Base-by-base conservation (phyloP, 2,329 filamentous ascomycete genomes). In the Hirsutella rhossiliensis region DNA sequence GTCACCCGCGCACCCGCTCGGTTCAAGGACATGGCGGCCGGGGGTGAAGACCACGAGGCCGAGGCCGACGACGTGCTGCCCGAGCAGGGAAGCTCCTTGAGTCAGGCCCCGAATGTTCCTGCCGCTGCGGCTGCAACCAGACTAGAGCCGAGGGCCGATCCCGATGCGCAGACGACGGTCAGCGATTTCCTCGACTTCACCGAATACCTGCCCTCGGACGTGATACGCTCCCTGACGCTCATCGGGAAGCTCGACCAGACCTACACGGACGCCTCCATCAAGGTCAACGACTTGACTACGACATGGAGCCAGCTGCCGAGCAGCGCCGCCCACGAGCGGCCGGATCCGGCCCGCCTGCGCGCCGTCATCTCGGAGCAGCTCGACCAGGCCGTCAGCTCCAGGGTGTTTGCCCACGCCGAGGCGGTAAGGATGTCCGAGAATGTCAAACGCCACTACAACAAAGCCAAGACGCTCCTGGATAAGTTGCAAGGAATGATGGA, bases 171-270 rank as follows among this genome's bases (percentile, higher is more conserved):
- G 53, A 78, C 80, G 7, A 82, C 78, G n/a, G 73, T 82, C 17
- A 81, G 76, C 47, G 79, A 83, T 59, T 83, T 82, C 56, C 73
- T 83, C 58, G 79, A 83, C 57, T 80, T 79, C 51, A 82, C 78
- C 52, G 80, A 84, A 59, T 81, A 83, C 60, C 71, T 84, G 1
- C 78, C 80, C 11, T 76, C 78, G 42, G 80, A 84, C 56, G 73
- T 84, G 54, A 67, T 73, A 48, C 76, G 80, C 45, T 83, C 80
- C 20, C 64, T 84, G 38, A 80, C 76, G 4, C 66, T 83, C 32
- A 79, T 84, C 48, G 73, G 75, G 43, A 73, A 81, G 50, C 76
- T 84, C 43, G 79, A 83, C 58, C 58, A 72, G 49, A 67, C 62
- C 15, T 80, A 82, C 52, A 58, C 63, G n/a, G 64, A 77, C 41